Conservation (phyloP, 495 filamentous ascomycete species). For the Corynascus novoguineensis region DNA sequence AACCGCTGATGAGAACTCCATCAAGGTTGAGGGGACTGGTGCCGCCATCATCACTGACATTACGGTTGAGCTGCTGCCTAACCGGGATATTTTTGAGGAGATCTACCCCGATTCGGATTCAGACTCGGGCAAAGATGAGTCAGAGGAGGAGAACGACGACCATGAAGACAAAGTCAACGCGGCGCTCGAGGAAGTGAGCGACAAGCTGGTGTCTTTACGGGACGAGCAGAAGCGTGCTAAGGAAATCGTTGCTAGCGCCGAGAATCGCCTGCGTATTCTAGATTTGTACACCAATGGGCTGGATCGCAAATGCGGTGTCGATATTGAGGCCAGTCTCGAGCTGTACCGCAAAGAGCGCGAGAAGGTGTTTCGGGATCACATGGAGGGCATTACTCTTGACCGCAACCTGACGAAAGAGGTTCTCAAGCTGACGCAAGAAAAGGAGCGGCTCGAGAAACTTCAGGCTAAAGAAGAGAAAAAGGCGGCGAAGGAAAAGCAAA, state of each 20-base stretch:
- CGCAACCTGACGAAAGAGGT: constrained; percentile 37
- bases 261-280: constrained; percentile 39
- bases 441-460: constrained; percentile 24
- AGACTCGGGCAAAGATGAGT: constrained; percentile 32
- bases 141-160: constrained; percentile 33
- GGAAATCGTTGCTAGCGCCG: constrained; percentile 35
- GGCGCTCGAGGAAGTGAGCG: constrained; percentile 25
- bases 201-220: constrained; percentile 22
- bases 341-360: constrained; percentile 46
- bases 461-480: constrained; percentile 26
- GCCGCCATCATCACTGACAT: constrained; percentile 61
- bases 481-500: constrained; percentile 36
- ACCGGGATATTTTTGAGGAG: constrained; percentile 53
- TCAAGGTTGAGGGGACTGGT: constrained; percentile 65
- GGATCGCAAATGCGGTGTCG: constrained; percentile 25
- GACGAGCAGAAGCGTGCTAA: constrained; percentile 27
- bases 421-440: constrained; percentile 29
- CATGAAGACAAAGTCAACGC: constrained; percentile 21
- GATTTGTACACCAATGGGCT: constrained; percentile 41
- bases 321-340: constrained; percentile 33
- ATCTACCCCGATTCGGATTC: constrained; percentile 48
- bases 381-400: constrained; percentile 27
- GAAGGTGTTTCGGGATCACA: constrained; percentile 41
- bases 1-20: constrained; percentile 57
- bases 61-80: constrained; percentile 56